These are phyloP conservation scores for Bjerkandera adusta DNA, from an alignment of 1,284 basidiomycete genomes.

Conservation along the genomic window DNA sequence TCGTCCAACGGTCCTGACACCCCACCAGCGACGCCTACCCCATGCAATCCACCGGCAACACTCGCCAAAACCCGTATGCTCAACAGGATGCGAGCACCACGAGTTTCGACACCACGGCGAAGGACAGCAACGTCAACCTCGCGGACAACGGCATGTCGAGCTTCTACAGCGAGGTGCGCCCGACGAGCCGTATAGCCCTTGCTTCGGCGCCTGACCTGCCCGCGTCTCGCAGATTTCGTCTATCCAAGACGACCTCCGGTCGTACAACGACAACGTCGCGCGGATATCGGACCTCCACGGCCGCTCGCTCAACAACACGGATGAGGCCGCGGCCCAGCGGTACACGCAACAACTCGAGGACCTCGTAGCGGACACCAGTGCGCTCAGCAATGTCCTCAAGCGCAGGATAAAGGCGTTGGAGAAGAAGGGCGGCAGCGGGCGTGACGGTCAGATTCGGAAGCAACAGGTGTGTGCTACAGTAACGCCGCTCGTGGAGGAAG, in stretches of 20 bases:
- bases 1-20: neutral
- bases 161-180: slow-evolving; percentile 72
- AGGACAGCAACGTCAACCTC: slow-evolving; percentile 54
- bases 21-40: slow-evolving; percentile 58
- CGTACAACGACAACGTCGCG: slow-evolving; percentile 69
- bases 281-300: slow-evolving; percentile 73
- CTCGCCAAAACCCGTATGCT: slow-evolving; percentile 56
- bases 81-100: slow-evolving; percentile 53
- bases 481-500: neutral
- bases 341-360: slow-evolving; percentile 67
- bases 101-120: slow-evolving; percentile 69
- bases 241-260: slow-evolving; percentile 68
- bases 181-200: neutral
- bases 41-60: slow-evolving; percentile 53
- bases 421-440: slow-evolving; percentile 65
- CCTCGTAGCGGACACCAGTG: slow-evolving; percentile 77
- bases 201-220: neutral
- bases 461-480: slow-evolving; percentile 58
- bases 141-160: slow-evolving; percentile 59
- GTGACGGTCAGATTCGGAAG: slow-evolving; percentile 80
- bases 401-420: slow-evolving; percentile 79
- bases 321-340: slow-evolving; percentile 63
- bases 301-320: slow-evolving; percentile 76
- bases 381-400: slow-evolving; percentile 73
- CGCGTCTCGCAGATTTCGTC: slow-evolving; percentile 54